Percentiles rank a stretch among this genome's conserved stretches.
Conservation (phyloP, 2,329 filamentous ascomycete genomes). For the Tolypocladium guangdongense region DNA sequence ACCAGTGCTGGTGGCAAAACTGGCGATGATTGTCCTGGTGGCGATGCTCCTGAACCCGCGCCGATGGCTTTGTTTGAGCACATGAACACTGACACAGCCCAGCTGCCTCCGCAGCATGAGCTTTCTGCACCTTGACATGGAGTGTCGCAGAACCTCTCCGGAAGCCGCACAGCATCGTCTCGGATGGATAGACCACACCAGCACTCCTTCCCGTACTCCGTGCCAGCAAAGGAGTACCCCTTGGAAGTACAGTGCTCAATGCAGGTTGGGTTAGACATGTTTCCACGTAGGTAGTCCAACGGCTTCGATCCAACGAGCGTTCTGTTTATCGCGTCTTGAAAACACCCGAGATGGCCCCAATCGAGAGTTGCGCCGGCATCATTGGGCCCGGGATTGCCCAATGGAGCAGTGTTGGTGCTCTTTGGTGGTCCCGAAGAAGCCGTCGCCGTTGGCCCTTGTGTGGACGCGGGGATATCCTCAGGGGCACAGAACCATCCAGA, state of each 20-base stretch:
- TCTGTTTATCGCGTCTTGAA: constrained; percentile 15
- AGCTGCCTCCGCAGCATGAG: constrained; percentile 14
- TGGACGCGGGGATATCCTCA: not conserved
- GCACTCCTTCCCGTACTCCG: constrained; percentile 39
- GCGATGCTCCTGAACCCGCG: not conserved
- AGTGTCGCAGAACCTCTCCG: constrained; percentile 12
- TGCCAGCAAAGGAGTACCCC: constrained; percentile 33
- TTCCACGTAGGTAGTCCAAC: constrained; percentile 13
- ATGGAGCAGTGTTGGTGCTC: not conserved
- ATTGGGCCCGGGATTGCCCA: not conserved
- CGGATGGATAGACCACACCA: constrained; percentile 31
- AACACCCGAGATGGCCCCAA: constrained; percentile 21
- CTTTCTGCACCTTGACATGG: constrained; percentile 8
- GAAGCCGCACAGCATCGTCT: constrained; percentile 11
- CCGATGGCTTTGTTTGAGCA: not conserved
- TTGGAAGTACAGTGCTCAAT: constrained; percentile 31
- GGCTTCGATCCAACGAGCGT: constrained; percentile 11
- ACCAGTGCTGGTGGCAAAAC: not conserved
- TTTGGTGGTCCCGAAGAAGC: not conserved
- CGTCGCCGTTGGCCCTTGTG: not conserved
- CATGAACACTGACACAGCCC: constrained; percentile 13
- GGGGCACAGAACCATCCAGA: constrained; percentile 17
- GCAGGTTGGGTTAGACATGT: constrained; percentile 39
- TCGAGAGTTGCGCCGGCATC: constrained; percentile 1
- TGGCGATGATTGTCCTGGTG: not conserved